Base-by-base conservation (phyloP, 257 asterid species). In the Lycium ferocissimum region DNA sequence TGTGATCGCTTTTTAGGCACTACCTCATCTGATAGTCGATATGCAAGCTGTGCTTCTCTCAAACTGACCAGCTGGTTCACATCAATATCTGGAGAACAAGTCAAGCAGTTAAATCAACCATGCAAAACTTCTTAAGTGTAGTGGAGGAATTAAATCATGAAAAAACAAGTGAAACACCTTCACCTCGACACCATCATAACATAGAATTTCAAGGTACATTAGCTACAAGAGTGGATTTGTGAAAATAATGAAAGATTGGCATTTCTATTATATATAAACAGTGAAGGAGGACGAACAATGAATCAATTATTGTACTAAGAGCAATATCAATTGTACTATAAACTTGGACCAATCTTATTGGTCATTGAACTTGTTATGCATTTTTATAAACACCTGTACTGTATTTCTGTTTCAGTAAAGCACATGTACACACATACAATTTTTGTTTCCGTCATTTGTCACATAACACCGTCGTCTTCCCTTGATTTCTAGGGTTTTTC, bases 1-100 rank as follows among this genome's bases (percentile, higher is more conserved):
- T 78, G 35, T 53, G 47, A 78, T 53, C n/a, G 22, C 26, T 78
- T 53, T 62, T 54, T 79, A 84, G 81, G 61, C 49, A 47, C 72
- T 90, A 92, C 95, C 95, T 95, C 98, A 86, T 97, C 99, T 35
- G 98, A 92, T 83, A 97, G 93, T 83, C 89, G 93, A 89, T 92
- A 97, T 75, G 81, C 84, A 86, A 90, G 93, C 82, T 97, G 99
- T 33, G 98, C 96, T 93, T 97, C 98, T 85, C 98, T 92, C 62
- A 97, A 94, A 86, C 91, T 87, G 87, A 94, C 89, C 93, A 97
- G 89, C 90, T 94, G 96, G 69, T 85, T 86, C 85, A 63, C 96
- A 82, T 88, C 92, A 82, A 97, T 83, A 93, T 94, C 99, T 97
- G 84, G 86, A 86, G 87, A 87, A 53, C 82, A 78, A 9, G 26